Evolutionary conservation across 1,284 basidiomycete genomes (phyloP), one percentile per base, ranked within the genome.

Genomic region (Entoloma clypeatum): DNA sequence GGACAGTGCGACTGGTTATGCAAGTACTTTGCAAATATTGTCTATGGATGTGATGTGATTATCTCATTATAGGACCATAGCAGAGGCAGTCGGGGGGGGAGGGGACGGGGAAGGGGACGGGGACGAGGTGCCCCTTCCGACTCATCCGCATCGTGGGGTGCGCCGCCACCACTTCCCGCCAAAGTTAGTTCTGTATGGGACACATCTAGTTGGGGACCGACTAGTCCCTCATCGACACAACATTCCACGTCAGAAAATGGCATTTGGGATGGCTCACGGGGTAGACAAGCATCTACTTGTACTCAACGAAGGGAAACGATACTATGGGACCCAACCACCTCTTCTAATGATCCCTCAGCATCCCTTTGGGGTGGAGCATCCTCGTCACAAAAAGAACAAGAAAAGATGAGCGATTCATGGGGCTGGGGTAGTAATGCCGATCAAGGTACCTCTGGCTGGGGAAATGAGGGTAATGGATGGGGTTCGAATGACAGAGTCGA

Each of bases 1-100:
- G 61, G 28, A 21, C 8, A 17, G 27, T 24, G 49, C 49, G n/a
- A 16, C 23, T 13, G 34, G 32, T 18, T 23, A 31, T 26, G 43
- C 49, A 37, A 17, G 28, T 28, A 17, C 26, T 19, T 26, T 44
- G n/a, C 7, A 23, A 1, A 17, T 27, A 10, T 36, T 33, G 16
- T 21, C 27, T 4, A 11, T 14, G 30, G 10, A 3, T 8, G 21
- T 22, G 9, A 25, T 26, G 5, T 27, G 14, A 17, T 14, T 27
- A 25, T 27, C 16, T 23, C 18, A 22, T 13, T 42, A 43, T 17
- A 44, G 35, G 16, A 31, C 14, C 37, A 36, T 26, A 34, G 14
- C 21, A 29, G 44, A 28, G 16, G 30, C 13, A 39, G 28, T 14
- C 30, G 44, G 27, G 28, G 43, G 36, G 39, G 19, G 23, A 37